Evolutionary conservation across 1,139 yeast species (phyloP), one percentile per base, ranked within the genome.

Genomic region (Candida tetrigidarum): DNA sequence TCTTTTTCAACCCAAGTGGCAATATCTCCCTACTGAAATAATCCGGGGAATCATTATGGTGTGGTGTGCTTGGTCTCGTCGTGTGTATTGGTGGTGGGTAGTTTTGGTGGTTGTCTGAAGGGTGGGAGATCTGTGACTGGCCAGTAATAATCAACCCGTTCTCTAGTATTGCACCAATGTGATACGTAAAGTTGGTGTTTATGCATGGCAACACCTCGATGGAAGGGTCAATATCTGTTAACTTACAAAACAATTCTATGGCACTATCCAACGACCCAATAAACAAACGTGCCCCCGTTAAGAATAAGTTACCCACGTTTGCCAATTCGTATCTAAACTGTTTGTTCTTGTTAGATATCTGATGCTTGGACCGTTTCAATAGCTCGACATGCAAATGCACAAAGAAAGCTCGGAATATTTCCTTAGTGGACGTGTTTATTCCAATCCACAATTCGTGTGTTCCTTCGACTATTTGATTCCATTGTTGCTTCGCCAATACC

Each of bases 61-160:
- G 52, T 0, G 77, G 76, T 0, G 73, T 64, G 5, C 70, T 60
- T 0, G 77, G 78, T 12, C 75, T 50, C 1, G 78, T 69, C 32
- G 52, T 62, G 34, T 59, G 55, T 11, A 71, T 69, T 1, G 74
- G 73, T 2, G 75, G 74, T 4, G 76, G 73, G 46, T 69, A 67
- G 33, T 55, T 56, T 27, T 61, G 64, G 8, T 43, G 45, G 43
- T 44, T 49, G 51, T 20, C 58, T 60, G 76, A 69, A 2, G 97
- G 97, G 63, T 92, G 98, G 0, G 97, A 90, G 7, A 92, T 92
- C 58, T 91, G 96, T 3, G 95, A 86, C 62, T 92, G 98, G n/a
- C 98, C 98, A 0, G 95, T 86, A 29, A 92, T 86, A 2, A 86
- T 71, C 6, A 79, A 70, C 1, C 95, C 96, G 62, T 89, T 80